A percentile compares a stretch with the other conserved stretches of the same genome.
phyloP scores from a whole-genome alignment of 2,329 filamentous ascomycete species.

The Alternaria solani region DNA sequence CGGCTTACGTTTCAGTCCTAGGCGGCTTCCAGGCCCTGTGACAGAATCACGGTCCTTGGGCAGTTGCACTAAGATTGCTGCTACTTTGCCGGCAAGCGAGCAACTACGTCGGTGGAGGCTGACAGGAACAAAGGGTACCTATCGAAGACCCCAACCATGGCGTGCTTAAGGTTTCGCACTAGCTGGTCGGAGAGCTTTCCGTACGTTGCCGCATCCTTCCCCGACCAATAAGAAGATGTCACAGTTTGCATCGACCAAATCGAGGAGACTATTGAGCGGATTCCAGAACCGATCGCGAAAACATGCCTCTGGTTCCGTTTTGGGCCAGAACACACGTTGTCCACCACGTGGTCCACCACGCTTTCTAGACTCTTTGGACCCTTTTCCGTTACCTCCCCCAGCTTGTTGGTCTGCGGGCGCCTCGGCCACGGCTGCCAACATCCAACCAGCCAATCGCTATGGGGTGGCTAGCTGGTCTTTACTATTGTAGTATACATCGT shows the following conservation, averaged over 20 bases:
- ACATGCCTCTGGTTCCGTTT: background rate
- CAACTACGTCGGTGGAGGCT: background rate
- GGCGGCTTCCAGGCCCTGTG: constrained; percentile 1
- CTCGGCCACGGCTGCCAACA: background rate
- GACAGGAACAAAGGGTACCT: background rate
- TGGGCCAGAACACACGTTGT: background rate
- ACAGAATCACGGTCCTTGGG: background rate
- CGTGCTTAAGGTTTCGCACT: background rate
- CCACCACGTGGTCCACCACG: background rate
- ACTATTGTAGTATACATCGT: background rate
- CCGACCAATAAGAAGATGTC: background rate
- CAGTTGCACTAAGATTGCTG: background rate
- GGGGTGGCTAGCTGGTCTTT: background rate
- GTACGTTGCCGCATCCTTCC: too few species aligned
- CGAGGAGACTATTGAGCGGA: too few species aligned
- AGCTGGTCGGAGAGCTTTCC: background rate
- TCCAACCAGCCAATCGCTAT: background rate
- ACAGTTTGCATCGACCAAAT: background rate
- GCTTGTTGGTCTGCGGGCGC: background rate
- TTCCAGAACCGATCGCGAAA: background rate
- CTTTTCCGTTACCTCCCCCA: background rate
- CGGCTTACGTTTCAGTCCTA: background rate
- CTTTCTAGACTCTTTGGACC: background rate
- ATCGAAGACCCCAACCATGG: background rate
- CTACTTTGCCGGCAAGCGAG: constrained; percentile 1